Evolutionary conservation across 2,329 filamentous ascomycete species (phyloP).

Genomic region (Chaetomium sp.): DNA sequence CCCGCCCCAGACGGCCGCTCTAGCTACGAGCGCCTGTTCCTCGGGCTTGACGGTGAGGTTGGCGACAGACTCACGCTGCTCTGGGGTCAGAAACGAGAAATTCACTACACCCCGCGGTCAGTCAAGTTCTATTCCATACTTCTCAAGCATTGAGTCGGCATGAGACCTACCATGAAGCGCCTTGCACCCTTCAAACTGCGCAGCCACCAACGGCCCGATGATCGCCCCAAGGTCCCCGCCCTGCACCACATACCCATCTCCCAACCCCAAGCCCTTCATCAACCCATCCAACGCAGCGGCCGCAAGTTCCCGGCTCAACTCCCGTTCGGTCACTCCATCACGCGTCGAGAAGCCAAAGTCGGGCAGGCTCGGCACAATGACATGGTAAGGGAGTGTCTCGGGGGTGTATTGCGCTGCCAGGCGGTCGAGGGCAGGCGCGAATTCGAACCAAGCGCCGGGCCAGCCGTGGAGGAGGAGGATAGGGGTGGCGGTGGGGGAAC

Average conservation of each 20-base stretch:
- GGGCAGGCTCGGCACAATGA: background rate
- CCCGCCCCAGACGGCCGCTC: background rate
- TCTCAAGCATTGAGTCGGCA: no score
- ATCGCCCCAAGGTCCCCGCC: background rate
- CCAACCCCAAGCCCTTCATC: background rate
- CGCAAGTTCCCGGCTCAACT: background rate
- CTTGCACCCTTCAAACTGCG: background rate
- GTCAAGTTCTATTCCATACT: background rate
- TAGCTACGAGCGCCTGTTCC: background rate
- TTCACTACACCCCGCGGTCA: conserved; percentile 15
- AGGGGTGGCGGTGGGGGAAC: background rate
- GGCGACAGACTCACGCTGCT: conserved; percentile 14
- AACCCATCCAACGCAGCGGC: background rate
- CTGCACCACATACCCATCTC: background rate
- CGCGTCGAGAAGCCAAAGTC: background rate
- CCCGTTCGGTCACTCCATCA: background rate
- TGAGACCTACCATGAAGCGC: background rate
- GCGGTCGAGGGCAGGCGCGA: background rate
- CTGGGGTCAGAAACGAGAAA: conserved; percentile 13
- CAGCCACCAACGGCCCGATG: background rate
- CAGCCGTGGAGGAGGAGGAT: background rate
- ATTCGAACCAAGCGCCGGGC: background rate
- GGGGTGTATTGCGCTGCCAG: background rate
- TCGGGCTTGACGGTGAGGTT: background rate
- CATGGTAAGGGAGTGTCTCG: background rate